Evolutionary conservation across 441 rosid genomes (phyloP).

Genomic region (Dalechampia spathulata): DNA sequence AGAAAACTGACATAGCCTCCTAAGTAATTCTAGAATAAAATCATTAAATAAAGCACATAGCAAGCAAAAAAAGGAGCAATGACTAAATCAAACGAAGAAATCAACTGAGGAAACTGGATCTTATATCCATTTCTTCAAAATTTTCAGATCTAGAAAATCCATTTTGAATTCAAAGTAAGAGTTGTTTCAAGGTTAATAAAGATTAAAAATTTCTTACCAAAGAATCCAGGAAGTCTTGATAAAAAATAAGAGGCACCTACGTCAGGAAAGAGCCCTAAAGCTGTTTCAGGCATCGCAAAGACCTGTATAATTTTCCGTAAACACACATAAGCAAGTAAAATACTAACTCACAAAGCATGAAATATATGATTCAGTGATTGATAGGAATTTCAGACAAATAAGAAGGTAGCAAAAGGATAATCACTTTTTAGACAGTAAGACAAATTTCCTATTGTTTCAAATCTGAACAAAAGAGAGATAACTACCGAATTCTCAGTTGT

Average conservation of each 20-base stretch:
- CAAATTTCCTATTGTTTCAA: no score
- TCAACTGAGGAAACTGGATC: background rate
- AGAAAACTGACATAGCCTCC: no score
- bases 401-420: background rate
- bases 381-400: background rate
- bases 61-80: background rate
- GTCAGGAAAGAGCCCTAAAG: slow-evolving; percentile 80
- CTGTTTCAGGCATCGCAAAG: slow-evolving; percentile 93
- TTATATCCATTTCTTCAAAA: background rate
- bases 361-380: background rate
- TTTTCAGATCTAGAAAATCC: background rate
- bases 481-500: slow-evolving; percentile 83
- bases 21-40: no score
- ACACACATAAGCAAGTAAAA: background rate
- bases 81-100: background rate
- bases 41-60: no score
- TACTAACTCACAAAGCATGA: background rate
- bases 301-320: slow-evolving; percentile 31
- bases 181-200: background rate
- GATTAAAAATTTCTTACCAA: slow-evolving; percentile 44
- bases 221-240: slow-evolving; percentile 91
- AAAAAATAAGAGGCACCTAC: slow-evolving; percentile 80
- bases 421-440: background rate
- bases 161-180: background rate
- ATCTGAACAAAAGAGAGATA: slow-evolving; percentile 13